Base-by-base conservation (phyloP, 2,329 filamentous ascomycete genomes). In the Aspergillus terreus region DNA sequence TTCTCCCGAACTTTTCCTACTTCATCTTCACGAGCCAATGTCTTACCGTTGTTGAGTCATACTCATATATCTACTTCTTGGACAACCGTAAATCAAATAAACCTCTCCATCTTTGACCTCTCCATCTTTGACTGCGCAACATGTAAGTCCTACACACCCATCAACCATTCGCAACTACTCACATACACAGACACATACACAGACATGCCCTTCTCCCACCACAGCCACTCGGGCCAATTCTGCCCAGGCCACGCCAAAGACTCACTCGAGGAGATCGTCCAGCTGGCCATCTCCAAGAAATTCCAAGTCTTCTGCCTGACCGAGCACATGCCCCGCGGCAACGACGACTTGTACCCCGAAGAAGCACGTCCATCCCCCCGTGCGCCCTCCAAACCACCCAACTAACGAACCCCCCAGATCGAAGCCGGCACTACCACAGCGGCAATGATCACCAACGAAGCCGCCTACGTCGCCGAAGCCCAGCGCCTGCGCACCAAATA, bases 151-250 rank as follows among this genome's bases (percentile, higher is more conserved):
- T 19, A 3, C 19, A 19, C 19, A 19, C 4, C 19, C 19, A 19
- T 19, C 19, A 19, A 27, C 25, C 25, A 27, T 27, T 19, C 19
- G 19, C 27, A 30, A 30, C 27, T 30, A 30, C 27, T 30, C 27
- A 30, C 27, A 30, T 30, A 11, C 27, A 11, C 3, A 30, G 27
- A 44, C 21, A 17, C 17, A 17, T 17, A 17, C 17, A 17, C 17
- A 2, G 17, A 17, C 21, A 97, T 97, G 94, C 92, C 92, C 1
- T 96, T 95, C 76, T 95, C 94, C 4, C 95, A 97, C 78, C 94
- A 99, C 73, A 95, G 90, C 66, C 94, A 99, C 75, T 97, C 94
- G 35, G 94, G 94, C 57, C 90, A 99, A 70, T 99, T 99, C 77
- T 99, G 94, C 76, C 86, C 86, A 9, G 84, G 87, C 61, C 94